Base-by-base conservation (phyloP, 768 basidiomycete genomes). In the Guyanaporus albipodus region DNA sequence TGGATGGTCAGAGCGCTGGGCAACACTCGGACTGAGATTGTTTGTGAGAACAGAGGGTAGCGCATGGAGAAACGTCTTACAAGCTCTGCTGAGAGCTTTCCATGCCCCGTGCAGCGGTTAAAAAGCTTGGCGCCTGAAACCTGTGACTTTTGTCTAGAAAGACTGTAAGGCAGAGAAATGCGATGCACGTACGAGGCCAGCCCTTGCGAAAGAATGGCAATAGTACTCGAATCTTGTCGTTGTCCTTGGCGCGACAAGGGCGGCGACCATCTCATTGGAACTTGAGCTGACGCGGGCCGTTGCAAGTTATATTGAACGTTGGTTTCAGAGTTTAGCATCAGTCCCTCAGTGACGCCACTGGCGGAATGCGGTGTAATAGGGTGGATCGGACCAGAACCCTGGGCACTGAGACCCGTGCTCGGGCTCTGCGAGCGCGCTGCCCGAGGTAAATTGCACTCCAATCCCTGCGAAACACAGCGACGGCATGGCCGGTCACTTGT, bases 361-460 rank as follows among this genome's bases (percentile, higher is more conserved):
- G 47, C 33, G n/a, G 38, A 33, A 18, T 43, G 49, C 34, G 44
- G 26, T 31, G 35, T n/a, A 27, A 14, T 8, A 18, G n/a, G 18
- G 37, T 39, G 52, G 32, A 31, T 38, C 9, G 50, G 37, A 32
- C 38, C 53, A 39, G 33, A 11, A 11, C 32, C 58, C 23, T 57
- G 58, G 19, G 8, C 38, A 34, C 46, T 29, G 37, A 38, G 14
- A 8, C 40, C 49, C 19, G 45, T 41, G 36, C 49, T 45, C 36
- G 60, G 61, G 42, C 61, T 63, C 49, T 51, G 52, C 18, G 60
- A 63, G 28, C 49, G 58, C 29, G 52, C 31, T 15, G 4, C 33
- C n/a, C 42, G 50, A 24, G 49, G 2, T 10, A 64, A 34, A 28
- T 14, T 44, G 23, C 62, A 64, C 0, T 46, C 32, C 8, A 55